Base-by-base conservation (phyloP, 441 rosid species). In the Dalechampia spathulata region DNA sequence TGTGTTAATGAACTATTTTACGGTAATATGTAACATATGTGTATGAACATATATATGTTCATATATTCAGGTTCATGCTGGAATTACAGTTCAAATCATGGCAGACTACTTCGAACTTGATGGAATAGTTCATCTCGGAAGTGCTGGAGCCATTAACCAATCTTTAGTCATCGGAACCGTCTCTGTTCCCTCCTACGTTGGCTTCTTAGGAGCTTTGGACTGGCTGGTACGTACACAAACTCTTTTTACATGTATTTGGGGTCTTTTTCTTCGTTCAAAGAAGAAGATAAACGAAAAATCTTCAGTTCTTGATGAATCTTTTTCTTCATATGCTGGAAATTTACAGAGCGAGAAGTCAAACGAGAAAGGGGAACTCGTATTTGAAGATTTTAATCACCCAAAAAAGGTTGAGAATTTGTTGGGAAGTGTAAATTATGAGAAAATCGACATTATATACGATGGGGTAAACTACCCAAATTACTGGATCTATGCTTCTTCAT, bases 101-200 rank as follows among this genome's bases (percentile, higher is more conserved):
- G 1, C 19, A 1, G 53, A 45, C 14, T 13, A 37, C 17, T 62
- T 52, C 53, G 11, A 46, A 0, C 20, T 53, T 11, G 16, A 16
- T 37, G 58, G 52, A 13, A 25, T 62, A 0, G 59, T 52, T 23
- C 58, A 62, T 37, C 46, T 14, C 17, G 66, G 53, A 22, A 53
- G 27, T 4, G 66, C 58, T 8, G 53, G 53, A 23, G 26, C 39
- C 3, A 27, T 20, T 22, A 45, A 62, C 2, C 36, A 44, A 6
- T n/a, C 66, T 16, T 36, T 62, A 36, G n/a, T 36, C 7, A 11
- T 21, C 10, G 59, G 53, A 5, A 53, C 52, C 30, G 66, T 62
- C 30, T 15, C 7, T 36, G 37, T 51, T 9, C 46, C 39, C 15
- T 0, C 8, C 1, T 15, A 52, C 15, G 47, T 26, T 36, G 58